Conservation (phyloP, 1,284 basidiomycete genomes). For the Cutaneotrichosporon sp. region DNA sequence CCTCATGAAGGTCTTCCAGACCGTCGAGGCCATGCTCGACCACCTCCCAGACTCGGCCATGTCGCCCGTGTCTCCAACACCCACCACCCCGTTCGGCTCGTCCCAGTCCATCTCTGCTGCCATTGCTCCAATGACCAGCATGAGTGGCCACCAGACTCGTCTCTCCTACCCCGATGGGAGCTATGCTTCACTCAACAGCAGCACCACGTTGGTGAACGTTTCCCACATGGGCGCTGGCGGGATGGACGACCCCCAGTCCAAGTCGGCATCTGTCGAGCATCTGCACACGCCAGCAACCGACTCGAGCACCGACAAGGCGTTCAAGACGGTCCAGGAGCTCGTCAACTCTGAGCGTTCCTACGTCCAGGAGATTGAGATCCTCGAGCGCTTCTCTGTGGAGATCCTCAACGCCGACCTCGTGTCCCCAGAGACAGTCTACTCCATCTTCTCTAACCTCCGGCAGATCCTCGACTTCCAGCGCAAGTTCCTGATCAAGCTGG, state of each 20-base stretch:
- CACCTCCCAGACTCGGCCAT: slow-evolving; percentile 71
- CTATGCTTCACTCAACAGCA: slow-evolving; percentile 23
- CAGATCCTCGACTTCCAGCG: slow-evolving; percentile 93
- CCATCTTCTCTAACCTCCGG: slow-evolving; percentile 93
- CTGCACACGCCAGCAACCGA: slow-evolving; percentile 11
- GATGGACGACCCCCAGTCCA: slow-evolving; percentile 9
- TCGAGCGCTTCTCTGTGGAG: slow-evolving; percentile 83
- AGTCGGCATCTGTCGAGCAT: slow-evolving; percentile 12
- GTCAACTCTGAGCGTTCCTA: slow-evolving; percentile 81
- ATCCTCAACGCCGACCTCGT: slow-evolving; percentile 80
- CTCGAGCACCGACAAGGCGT: slow-evolving; percentile 33
- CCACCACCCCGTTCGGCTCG: slow-evolving; percentile 18
- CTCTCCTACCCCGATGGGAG: slow-evolving; percentile 38
- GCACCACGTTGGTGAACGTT: slow-evolving; percentile 16
- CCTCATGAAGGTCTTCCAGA: slow-evolving; percentile 89
- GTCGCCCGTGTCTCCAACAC: slow-evolving; percentile 53
- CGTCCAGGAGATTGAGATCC: slow-evolving; percentile 94
- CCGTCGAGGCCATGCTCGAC: slow-evolving; percentile 84
- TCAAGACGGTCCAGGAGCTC: slow-evolving; percentile 52
- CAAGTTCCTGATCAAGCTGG: slow-evolving; percentile 91
- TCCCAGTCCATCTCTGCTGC: slow-evolving; percentile 12
- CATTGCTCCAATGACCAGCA: slow-evolving; percentile 20
- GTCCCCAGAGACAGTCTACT: slow-evolving; percentile 90
- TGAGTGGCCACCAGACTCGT: slow-evolving; percentile 36
- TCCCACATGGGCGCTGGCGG: slow-evolving; percentile 8